phyloP scores from a whole-genome alignment of 176 grass and related monocot genomes.

The Bonia amplexicaulis region DNA sequence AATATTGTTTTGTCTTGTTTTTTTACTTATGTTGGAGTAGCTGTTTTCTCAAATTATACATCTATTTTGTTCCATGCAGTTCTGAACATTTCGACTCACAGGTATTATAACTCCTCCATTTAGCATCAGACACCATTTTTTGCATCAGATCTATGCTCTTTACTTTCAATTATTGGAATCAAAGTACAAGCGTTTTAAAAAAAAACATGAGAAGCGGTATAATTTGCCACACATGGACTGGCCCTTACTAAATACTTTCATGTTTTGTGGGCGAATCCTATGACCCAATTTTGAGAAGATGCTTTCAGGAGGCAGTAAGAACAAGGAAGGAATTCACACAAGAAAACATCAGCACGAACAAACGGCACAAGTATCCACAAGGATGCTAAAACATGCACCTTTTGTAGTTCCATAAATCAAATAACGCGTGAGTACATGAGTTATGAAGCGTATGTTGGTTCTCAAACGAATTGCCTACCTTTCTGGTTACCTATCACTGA shows the following conservation, averaged over 20 bases:
- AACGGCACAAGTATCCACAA: neutral
- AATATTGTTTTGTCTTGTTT: neutral
- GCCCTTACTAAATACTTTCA: neutral
- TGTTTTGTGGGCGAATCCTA: neutral
- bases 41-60: neutral
- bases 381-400: neutral
- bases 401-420: neutral
- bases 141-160: neutral
- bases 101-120: neutral
- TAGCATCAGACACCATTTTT: neutral
- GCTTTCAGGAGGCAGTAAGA: neutral
- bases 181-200: neutral
- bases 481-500: neutral
- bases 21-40: neutral
- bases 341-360: neutral
- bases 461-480: neutral
- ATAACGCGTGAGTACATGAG: neutral
- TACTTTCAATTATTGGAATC: neutral
- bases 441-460: neutral
- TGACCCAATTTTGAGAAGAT: neutral
- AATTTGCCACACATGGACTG: neutral
- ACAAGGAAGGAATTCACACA: slow-evolving; percentile 21
- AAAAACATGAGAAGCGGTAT: neutral
- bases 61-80: neutral
- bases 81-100: neutral